Conservation (phyloP, 73 alveolate genomes). For the Uronychia setigera region DNA sequence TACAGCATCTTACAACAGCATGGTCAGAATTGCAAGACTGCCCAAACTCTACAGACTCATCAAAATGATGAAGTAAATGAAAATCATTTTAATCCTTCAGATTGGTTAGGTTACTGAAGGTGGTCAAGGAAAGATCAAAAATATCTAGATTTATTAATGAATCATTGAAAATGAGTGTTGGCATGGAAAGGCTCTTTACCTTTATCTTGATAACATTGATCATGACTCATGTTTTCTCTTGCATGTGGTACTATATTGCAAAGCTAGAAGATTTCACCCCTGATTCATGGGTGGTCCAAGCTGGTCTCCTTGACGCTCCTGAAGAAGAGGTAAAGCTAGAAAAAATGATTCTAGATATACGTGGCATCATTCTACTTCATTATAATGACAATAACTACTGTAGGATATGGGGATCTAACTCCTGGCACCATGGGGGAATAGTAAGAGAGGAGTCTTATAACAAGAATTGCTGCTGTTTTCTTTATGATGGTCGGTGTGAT, state of each 20-base stretch:
- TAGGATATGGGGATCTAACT: slow-evolving; percentile 19
- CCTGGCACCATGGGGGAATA: background rate
- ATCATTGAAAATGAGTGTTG: slow-evolving; percentile 56
- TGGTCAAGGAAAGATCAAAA: slow-evolving; percentile 78
- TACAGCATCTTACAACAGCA: slow-evolving; percentile 22
- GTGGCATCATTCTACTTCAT: slow-evolving; percentile 4
- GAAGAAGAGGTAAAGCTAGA: slow-evolving; percentile 14
- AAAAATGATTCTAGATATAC: slow-evolving; percentile 25
- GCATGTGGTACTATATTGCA: slow-evolving; percentile 60
- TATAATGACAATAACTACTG: slow-evolving; percentile 9
- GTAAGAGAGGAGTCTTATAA: slow-evolving; percentile 25
- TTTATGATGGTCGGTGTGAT: slow-evolving; percentile 64
- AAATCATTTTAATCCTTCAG: slow-evolving; percentile 8
- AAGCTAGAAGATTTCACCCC: slow-evolving; percentile 54
- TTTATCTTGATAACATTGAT: slow-evolving; percentile 44
- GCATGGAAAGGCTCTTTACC: slow-evolving; percentile 58
- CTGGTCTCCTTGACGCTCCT: background rate
- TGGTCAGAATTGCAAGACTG: slow-evolving; percentile 68
- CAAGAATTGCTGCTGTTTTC: slow-evolving; percentile 46
- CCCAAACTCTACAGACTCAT: slow-evolving; percentile 71
- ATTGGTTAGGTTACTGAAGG: slow-evolving; percentile 60
- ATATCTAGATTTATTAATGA: slow-evolving; percentile 40
- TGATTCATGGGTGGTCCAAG: slow-evolving; percentile 58
- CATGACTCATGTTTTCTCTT: slow-evolving; percentile 50
- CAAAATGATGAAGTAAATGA: slow-evolving; percentile 44